phyloP scores from a whole-genome alignment of 306 rosid species.

The Glycine tomentella region DNA sequence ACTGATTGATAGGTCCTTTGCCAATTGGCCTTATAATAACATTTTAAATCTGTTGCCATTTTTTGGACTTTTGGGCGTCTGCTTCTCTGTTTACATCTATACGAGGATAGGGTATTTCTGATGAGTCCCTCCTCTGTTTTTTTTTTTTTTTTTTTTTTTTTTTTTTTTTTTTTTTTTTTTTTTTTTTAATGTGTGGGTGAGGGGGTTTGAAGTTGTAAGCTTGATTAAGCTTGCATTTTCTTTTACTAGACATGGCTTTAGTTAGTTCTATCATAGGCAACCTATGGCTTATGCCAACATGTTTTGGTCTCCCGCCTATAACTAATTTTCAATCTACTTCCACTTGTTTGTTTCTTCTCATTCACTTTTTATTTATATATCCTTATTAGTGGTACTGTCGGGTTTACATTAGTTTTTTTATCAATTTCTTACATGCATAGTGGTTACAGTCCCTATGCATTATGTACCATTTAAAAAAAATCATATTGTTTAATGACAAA shows the following conservation, averaged over 20 bases:
- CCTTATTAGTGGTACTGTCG: too few relatives aligned
- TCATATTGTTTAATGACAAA: slow-evolving; percentile 22
- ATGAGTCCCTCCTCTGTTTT: neutral
- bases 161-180: too few relatives aligned
- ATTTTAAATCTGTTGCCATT: neutral
- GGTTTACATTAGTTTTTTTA: neutral
- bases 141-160: too few relatives aligned
- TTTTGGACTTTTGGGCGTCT: neutral
- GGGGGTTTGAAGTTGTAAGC: neutral
- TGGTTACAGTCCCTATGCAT: neutral
- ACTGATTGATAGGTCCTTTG: neutral
- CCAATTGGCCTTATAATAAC: neutral
- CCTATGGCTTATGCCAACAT: neutral
- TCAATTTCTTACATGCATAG: neutral
- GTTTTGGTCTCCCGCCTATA: neutral
- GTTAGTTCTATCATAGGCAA: slow-evolving; percentile 27
- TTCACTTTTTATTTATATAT: neutral
- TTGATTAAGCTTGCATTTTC: neutral
- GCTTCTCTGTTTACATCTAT: neutral
- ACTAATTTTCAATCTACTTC: neutral
- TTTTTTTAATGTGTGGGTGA: neutral
- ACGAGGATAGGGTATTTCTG: neutral
- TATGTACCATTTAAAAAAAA: neutral
- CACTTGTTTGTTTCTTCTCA: neutral
- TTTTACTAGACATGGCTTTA: neutral